Evolutionary conservation across 495 filamentous ascomycete species (phyloP).

Genomic region (Endocarpon pusillum): DNA sequence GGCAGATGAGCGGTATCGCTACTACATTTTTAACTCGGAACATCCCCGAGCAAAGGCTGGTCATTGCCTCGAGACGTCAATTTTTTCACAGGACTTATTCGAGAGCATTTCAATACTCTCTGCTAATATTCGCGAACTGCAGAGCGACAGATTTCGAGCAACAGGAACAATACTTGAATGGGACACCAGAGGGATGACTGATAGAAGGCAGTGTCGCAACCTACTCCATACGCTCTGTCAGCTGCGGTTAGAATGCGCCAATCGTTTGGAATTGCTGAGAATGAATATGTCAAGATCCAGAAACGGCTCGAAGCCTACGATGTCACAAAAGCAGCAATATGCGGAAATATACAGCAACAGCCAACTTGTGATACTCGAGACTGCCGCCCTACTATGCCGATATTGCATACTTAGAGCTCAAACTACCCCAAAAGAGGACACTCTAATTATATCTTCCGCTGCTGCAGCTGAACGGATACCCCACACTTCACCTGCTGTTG

Average conservation of each 20-base stretch:
- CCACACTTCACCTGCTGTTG: no score
- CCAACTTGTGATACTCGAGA: conserved; percentile 22
- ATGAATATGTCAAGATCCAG: no score
- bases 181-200: no score
- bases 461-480: no score
- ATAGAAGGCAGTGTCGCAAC: no score
- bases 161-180: no score
- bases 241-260: background rate
- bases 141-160: conserved; percentile 4
- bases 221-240: background rate
- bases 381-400: conserved; percentile 25
- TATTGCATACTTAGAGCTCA: background rate
- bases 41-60: conserved; percentile 23
- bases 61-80: conserved; percentile 23
- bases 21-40: conserved; percentile 30
- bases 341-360: conserved; percentile 28
- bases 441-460: no score
- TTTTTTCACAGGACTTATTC: conserved; percentile 30
- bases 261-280: no score
- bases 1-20: conserved; percentile 20
- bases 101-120: conserved; percentile 25
- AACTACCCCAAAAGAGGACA: no score
- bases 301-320: conserved; percentile 13
- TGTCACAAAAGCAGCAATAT: conserved; percentile 24
- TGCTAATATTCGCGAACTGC: conserved; percentile 25